Base-by-base conservation (phyloP, 2,329 filamentous ascomycete genomes). In the Pseudogymnoascus sp. region DNA sequence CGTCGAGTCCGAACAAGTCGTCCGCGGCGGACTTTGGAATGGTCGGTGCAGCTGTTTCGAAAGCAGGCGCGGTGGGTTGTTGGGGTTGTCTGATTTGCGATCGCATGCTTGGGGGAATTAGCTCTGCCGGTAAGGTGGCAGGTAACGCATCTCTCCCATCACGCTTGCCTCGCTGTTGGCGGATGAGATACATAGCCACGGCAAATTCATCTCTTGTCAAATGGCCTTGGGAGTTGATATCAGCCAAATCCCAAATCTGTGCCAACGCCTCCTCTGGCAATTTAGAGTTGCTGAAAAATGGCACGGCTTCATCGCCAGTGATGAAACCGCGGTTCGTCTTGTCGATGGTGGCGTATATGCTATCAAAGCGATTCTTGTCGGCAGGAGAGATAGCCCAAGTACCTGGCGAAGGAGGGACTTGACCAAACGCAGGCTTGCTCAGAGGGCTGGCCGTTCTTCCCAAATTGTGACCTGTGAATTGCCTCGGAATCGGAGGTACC, bases 211-310 rank as follows among this genome's bases (percentile, higher is more conserved):
- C 95, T 69, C 85, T 86, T 57, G 83, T 92, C 64, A 99, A 79
- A 64, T 89, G 87, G 10, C 95, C 95, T 69, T 93, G 89, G 6
- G 91, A 95, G 72, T 91, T 91, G 75, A 97, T 91, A 76, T 99
- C 95, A 12, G 95, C 89, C 31, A 99, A 84, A 74, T 99, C 95
- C 95, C 95, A 99, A 67, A 99, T 96, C 70, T 96, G 90, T 31
- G 95, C 95, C 62, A 99, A 80, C 8, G 85, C 86, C 71, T 97
- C 93, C 73, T 97, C 93, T 0, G 91, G 85, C 12, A 99, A 81
- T 64, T 90, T 89, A 0, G 93, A 96, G 75, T 96, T 92, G 73
- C 90, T 93, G 75, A 99, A 91, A 77, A 97, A 99, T 7, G 86
- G 83, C 7, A 97, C 95, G 2, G 93, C 95, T 75, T 97, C 92